These are phyloP conservation scores for Mycotypha africana DNA, from an alignment of 371 early-diverging fungal species.

Conservation along the genomic window DNA sequence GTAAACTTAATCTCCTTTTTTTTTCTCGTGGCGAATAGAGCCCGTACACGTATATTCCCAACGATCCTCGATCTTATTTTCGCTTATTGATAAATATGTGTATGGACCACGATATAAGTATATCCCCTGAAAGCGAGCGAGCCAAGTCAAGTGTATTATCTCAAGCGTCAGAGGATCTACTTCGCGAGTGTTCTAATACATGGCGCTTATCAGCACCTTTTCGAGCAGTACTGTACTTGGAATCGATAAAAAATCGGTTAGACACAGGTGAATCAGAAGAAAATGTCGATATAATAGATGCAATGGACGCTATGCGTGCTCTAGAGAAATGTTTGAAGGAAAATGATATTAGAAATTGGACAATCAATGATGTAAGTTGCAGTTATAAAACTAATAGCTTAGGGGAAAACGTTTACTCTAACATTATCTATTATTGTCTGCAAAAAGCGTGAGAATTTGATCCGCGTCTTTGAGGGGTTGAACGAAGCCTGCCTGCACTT, in stretches of 20 bases:
- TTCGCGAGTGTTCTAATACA: slow-evolving; percentile 63
- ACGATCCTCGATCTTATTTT: slow-evolving; percentile 53
- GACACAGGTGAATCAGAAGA: slow-evolving; percentile 27
- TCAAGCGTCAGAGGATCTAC: slow-evolving; percentile 50
- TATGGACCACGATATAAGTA: slow-evolving; percentile 48
- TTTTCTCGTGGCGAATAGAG: slow-evolving; percentile 5
- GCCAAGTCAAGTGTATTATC: slow-evolving; percentile 51
- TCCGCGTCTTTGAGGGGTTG: slow-evolving; percentile 39
- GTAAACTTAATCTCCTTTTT: neutral
- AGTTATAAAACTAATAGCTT: too few relatives aligned
- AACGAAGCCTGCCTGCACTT: slow-evolving; percentile 33
- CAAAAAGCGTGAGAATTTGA: slow-evolving; percentile 33
- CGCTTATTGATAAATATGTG: slow-evolving; percentile 54
- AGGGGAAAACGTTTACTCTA: neutral
- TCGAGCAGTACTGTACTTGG: slow-evolving; percentile 61
- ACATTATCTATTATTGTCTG: neutral
- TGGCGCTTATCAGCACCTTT: slow-evolving; percentile 68
- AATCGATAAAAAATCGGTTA: slow-evolving; percentile 51
- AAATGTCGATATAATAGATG: slow-evolving; percentile 38
- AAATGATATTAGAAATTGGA: slow-evolving; percentile 43
- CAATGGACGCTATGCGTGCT: slow-evolving; percentile 42
- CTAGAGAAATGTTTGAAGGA: slow-evolving; percentile 43
- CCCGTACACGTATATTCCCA: slow-evolving; percentile 49
- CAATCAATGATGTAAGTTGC: slow-evolving; percentile 48
- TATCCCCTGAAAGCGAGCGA: slow-evolving; percentile 41